Evolutionary conservation across 1,284 basidiomycete genomes (phyloP).

Genomic region (Ustilago sp.): DNA sequence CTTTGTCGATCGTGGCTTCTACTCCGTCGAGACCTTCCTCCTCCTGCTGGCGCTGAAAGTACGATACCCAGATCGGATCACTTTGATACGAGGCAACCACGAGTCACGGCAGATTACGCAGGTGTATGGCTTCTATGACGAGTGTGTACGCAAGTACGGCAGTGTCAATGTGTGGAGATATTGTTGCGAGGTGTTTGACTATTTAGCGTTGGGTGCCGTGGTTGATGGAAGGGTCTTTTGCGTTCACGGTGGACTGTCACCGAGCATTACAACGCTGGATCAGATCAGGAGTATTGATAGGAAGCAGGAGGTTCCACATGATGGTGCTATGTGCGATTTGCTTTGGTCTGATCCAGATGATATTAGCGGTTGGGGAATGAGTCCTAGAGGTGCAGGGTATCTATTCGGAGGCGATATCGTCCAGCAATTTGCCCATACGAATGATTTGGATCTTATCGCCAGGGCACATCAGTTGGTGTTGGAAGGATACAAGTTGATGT

Average conservation of each 20-base stretch:
- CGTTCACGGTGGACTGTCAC: constrained; percentile 89
- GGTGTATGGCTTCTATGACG: constrained; percentile 99
- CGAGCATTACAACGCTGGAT: constrained; percentile 60
- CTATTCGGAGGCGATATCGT: constrained; percentile 94
- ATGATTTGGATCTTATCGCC: constrained; percentile 93
- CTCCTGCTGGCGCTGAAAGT: constrained; percentile 95
- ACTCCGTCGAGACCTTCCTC: constrained; percentile 96
- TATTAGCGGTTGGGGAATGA: constrained; percentile 79
- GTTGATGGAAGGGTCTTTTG: constrained; percentile 94
- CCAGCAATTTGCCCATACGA: constrained; percentile 87
- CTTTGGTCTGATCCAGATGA: constrained; percentile 97
- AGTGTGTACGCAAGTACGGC: constrained; percentile 96
- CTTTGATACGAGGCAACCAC: constrained; percentile 96
- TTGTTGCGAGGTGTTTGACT: constrained; percentile 99
- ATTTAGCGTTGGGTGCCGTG: constrained; percentile 90
- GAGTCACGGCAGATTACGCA: constrained; percentile 96
- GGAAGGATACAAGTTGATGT: constrained; percentile 99
- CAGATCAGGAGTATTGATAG: constrained; percentile 92
- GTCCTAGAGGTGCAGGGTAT: constrained; percentile 95
- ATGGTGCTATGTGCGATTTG: constrained; percentile 98
- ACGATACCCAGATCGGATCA: constrained; percentile 96
- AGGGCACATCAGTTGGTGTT: constrained; percentile 95
- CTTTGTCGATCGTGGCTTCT: constrained; percentile 81
- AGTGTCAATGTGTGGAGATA: constrained; percentile 95
- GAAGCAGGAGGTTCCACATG: constrained; percentile 99